Evolutionary conservation across 1,284 basidiomycete genomes (phyloP).

Genomic region (Entoloma clypeatum): DNA sequence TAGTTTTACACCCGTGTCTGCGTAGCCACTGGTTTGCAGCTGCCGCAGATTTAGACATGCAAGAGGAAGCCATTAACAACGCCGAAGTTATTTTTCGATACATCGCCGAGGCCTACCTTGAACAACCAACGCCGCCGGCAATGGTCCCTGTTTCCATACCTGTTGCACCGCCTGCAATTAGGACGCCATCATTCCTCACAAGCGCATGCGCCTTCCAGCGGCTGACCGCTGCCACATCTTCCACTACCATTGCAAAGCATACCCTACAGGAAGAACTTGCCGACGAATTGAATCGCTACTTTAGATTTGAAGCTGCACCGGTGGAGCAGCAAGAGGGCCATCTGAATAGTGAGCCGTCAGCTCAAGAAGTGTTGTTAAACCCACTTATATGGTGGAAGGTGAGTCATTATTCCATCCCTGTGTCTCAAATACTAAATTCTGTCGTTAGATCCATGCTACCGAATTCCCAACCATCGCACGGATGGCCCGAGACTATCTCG

Average conservation of each 20-base stretch:
- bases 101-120: conserved; percentile 4
- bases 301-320: too few species aligned
- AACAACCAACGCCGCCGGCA: conserved; percentile 1
- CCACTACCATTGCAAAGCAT: too few species aligned
- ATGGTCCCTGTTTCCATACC: not conserved
- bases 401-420: not conserved
- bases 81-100: conserved; percentile 6
- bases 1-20: conserved; percentile 11
- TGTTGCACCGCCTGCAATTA: too few species aligned
- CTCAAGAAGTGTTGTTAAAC: not conserved
- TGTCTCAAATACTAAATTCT: not conserved
- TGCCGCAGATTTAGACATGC: not conserved
- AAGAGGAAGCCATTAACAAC: not conserved
- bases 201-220: conserved; percentile 1
- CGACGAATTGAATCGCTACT: too few species aligned
- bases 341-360: not conserved
- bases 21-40: conserved; percentile 9
- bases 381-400: conserved; percentile 12
- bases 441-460: conserved; percentile 1
- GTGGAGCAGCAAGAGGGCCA: conserved; percentile 1
- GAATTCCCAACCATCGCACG: conserved; percentile 25
- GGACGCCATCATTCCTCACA: not conserved
- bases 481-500: conserved; percentile 31
- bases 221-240: too few species aligned
- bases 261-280: conserved; percentile 1